phyloP scores from a whole-genome alignment of 805 yeast species.

The Hanseniaspora meyeri region DNA sequence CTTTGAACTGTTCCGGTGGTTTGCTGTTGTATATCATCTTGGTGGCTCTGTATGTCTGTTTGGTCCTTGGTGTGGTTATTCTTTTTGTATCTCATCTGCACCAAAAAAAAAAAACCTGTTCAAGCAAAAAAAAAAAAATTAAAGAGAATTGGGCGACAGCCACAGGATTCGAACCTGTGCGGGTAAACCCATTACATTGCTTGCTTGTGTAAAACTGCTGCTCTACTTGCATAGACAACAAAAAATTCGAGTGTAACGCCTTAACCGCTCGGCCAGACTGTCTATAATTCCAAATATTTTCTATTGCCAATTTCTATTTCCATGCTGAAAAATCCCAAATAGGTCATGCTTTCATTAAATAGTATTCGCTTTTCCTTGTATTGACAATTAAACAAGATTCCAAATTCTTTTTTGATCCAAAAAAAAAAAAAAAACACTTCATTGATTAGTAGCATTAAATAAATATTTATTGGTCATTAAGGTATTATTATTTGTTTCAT shows the following conservation, averaged over 20 bases:
- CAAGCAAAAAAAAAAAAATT: conserved; percentile 22
- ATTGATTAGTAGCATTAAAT: too few relatives aligned
- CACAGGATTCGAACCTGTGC: conserved; percentile 74
- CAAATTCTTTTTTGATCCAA: too few relatives aligned
- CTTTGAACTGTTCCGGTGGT: conserved; percentile 1
- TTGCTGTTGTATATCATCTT: not conserved
- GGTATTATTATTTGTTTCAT: too few relatives aligned
- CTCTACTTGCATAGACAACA: not conserved
- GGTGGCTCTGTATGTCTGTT: not conserved
- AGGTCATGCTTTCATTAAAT: not conserved
- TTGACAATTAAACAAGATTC: too few relatives aligned
- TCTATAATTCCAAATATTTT: conserved; percentile 18
- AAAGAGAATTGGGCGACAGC: conserved; percentile 38
- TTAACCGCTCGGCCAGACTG: conserved; percentile 68
- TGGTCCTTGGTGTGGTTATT: not conserved
- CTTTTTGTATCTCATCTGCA: not conserved
- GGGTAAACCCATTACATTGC: conserved; percentile 57
- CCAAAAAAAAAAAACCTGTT: not conserved
- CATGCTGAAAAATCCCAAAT: not conserved
- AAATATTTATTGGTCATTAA: too few relatives aligned
- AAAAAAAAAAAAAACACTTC: too few relatives aligned
- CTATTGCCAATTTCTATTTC: not conserved
- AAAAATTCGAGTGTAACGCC: conserved; percentile 58
- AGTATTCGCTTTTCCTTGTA: too few relatives aligned
- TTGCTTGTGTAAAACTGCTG: not conserved